These are phyloP conservation scores for Naganishia albida DNA, from an alignment of 1,284 basidiomycete species.

Conservation along the genomic window DNA sequence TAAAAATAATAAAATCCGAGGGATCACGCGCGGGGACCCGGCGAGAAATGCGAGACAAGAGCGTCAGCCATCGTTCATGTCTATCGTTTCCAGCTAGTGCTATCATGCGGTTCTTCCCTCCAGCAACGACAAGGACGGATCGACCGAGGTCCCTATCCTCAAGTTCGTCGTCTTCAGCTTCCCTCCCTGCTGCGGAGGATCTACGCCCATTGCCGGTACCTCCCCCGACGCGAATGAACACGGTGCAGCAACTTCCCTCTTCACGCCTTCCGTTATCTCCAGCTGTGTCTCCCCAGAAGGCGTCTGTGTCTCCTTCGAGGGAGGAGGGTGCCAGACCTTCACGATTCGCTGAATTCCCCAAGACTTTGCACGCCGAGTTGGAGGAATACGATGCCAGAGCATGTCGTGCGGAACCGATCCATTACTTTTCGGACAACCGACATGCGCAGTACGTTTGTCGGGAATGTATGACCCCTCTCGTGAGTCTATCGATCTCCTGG, in stretches of 20 bases:
- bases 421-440: conserved; percentile 43
- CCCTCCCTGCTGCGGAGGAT: neutral
- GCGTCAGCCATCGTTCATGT: neutral
- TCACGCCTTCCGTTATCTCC: neutral
- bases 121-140: neutral
- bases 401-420: conserved; percentile 31
- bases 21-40: conserved; percentile 9
- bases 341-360: neutral
- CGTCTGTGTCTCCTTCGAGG: no score
- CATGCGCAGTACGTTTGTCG: conserved; percentile 47
- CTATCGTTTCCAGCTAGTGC: neutral
- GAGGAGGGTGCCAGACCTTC: no score
- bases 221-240: conserved; percentile 15
- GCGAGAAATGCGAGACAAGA: conserved; percentile 6
- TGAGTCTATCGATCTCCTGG: conserved; percentile 30
- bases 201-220: neutral
- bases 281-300: neutral
- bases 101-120: conserved; percentile 8
- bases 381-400: conserved; percentile 21
- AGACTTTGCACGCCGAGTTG: neutral
- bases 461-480: conserved; percentile 47
- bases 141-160: conserved; percentile 8
- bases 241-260: neutral
- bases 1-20: neutral
- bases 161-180: conserved; percentile 16